These are phyloP conservation scores for Chenopodium formosanum DNA, from an alignment of 148 eudicot genomes.

Conservation along the genomic window DNA sequence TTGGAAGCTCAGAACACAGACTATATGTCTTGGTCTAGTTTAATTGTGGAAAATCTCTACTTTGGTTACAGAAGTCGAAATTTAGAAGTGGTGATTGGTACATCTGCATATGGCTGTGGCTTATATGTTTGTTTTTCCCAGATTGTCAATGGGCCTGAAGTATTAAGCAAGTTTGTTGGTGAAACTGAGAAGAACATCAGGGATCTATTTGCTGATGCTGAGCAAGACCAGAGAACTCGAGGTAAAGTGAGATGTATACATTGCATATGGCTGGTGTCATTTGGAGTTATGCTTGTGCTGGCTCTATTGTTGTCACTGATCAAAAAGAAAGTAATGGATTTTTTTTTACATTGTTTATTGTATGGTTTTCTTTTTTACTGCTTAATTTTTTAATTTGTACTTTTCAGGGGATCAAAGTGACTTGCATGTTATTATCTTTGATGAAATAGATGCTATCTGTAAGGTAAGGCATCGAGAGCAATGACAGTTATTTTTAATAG, in stretches of 20 bases:
- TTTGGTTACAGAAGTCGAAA: not conserved
- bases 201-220: conserved; percentile 99
- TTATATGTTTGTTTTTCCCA: conserved; percentile 15
- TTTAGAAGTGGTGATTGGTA: not conserved
- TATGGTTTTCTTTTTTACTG: not conserved
- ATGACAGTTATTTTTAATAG: not conserved
- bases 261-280: not conserved
- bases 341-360: not conserved
- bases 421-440: conserved; percentile 96
- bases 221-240: conserved; percentile 82
- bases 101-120: not conserved
- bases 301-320: not conserved
- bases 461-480: conserved; percentile 51
- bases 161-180: conserved; percentile 97
- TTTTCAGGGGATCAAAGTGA: conserved; percentile 96
- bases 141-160: conserved; percentile 99
- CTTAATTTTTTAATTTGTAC: conserved; percentile 6
- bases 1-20: not conserved
- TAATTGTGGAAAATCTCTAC: not conserved
- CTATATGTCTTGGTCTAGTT: not conserved
- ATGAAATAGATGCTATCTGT: conserved; percentile 99
- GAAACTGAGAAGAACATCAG: conserved; percentile 99
- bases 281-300: not conserved
- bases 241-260: conserved; percentile 35
- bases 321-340: not conserved